phyloP scores from a whole-genome alignment of 2,329 filamentous ascomycete genomes.

The Neonectria punicea region DNA sequence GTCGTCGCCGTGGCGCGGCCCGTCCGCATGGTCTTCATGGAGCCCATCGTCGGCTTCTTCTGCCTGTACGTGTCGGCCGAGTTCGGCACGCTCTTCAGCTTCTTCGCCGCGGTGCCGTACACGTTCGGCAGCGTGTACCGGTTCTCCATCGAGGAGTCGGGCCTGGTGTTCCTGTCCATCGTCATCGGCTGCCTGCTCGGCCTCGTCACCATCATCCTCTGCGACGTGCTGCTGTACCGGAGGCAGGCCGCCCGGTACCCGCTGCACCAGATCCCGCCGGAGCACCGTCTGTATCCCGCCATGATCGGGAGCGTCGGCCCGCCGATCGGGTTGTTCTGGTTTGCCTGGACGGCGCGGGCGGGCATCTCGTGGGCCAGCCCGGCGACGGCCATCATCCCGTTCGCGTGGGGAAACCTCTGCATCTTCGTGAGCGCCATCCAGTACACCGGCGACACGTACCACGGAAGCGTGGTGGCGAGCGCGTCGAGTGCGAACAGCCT shows the following conservation, averaged over 20 bases:
- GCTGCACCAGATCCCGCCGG: slow-evolving; percentile 56
- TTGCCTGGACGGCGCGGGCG: slow-evolving; percentile 64
- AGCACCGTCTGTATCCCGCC: slow-evolving; percentile 67
- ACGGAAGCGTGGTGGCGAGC: slow-evolving; percentile 64
- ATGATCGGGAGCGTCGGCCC: slow-evolving; percentile 67
- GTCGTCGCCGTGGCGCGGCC: slow-evolving; percentile 60
- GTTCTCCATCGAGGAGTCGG: slow-evolving; percentile 56
- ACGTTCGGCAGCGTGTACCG: slow-evolving; percentile 57
- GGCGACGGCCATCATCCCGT: slow-evolving; percentile 62
- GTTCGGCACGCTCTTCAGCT: slow-evolving; percentile 63
- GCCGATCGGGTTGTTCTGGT: slow-evolving; percentile 68
- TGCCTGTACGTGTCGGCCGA: slow-evolving; percentile 61
- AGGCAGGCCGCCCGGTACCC: slow-evolving; percentile 47
- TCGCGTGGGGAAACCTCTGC: slow-evolving; percentile 69
- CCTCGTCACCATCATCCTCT: slow-evolving; percentile 52
- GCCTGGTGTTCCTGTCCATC: slow-evolving; percentile 58
- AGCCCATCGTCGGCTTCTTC: slow-evolving; percentile 70
- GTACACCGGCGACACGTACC: slow-evolving; percentile 68
- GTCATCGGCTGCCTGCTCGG: slow-evolving; percentile 58
- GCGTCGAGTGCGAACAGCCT: slow-evolving; percentile 69
- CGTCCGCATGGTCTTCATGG: slow-evolving; percentile 67
- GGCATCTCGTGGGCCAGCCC: slow-evolving; percentile 62
- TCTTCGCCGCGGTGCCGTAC: slow-evolving; percentile 63
- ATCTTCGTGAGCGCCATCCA: slow-evolving; percentile 65
- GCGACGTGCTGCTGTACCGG: slow-evolving; percentile 56